Evolutionary conservation across 2,329 filamentous ascomycete genomes (phyloP), one percentile per base, ranked within the genome.

Genomic region (Diaporthe nobilis): DNA sequence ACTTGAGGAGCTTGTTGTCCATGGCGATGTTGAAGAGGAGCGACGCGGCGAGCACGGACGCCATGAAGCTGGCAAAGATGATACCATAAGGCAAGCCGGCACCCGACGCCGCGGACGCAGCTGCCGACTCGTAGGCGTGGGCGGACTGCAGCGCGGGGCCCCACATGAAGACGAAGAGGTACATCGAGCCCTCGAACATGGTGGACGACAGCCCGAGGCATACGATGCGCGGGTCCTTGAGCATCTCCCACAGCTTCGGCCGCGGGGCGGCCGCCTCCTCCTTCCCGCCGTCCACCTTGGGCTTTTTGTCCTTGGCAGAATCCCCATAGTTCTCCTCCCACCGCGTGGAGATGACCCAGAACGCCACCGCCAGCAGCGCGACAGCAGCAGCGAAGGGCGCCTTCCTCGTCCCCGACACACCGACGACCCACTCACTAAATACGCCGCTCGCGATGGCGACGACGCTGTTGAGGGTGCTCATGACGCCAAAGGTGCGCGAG

Each of bases 111-210:
- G 28, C 28, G 3, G 28, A 4, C 4, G 31, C 49, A 1, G 73
- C 4, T 1, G 31, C 34, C 10, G 68, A 53, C 51, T 58, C 70
- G 63, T 75, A 72, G 9, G 80, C 72, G n/a, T 82, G 81, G 2
- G 83, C 81, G 4, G 84, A 82, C 71, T 83, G 85, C 60, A 91
- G 82, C 3, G 88, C 87, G 0, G 89, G 88, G 3, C 88, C 86
- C 87, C 89, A 91, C 82, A 91, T 90, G 80, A 82, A 90, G 71
- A 91, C 88, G 80, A 90, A 91, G 31, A 91, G 85, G 80, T 90
- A 91, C 84, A 91, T 89, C 22, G 87, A 88, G 20, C 89, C 89
- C 81, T 91, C 89, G 79, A 91, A 91, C 79, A 90, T 85, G 71
- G 88, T 90, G 2, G 88, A 89, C 8, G 87, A 85, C 20, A 90